A percentile compares a stretch with the other conserved stretches of the same genome.
Conservation (phyloP, 1,284 basidiomycete species). For the Sphagnurus paluster region DNA sequence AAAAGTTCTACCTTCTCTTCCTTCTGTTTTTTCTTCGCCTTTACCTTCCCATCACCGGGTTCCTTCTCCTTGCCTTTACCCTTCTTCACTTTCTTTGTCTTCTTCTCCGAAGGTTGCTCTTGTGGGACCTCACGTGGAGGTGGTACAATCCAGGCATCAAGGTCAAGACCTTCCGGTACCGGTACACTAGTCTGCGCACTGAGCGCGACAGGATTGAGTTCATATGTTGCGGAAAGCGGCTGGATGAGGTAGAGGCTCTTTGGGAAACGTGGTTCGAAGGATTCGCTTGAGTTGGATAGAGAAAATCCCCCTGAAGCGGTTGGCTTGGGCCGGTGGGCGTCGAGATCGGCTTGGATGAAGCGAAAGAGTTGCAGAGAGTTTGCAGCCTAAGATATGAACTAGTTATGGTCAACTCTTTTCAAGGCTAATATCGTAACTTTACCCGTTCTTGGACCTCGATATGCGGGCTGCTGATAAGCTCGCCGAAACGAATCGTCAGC, state of each 20-base stretch:
- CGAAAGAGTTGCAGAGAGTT: slow-evolving; percentile 80
- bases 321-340: slow-evolving; percentile 49
- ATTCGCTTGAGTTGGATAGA: slow-evolving; percentile 34
- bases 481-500: slow-evolving; percentile 55
- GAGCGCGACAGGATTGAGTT: slow-evolving; percentile 83
- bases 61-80: slow-evolving; percentile 40
- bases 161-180: slow-evolving; percentile 81
- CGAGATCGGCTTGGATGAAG: slow-evolving; percentile 82
- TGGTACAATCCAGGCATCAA: slow-evolving; percentile 83
- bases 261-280: slow-evolving; percentile 62
- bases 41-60: slow-evolving; percentile 31
- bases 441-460: slow-evolving; percentile 93
- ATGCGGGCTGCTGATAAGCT: slow-evolving; percentile 59
- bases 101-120: slow-evolving; percentile 39
- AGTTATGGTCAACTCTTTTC: slow-evolving; percentile 1
- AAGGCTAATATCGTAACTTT: slow-evolving; percentile 28
- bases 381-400: slow-evolving; percentile 55
- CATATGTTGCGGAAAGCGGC: slow-evolving; percentile 79
- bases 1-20: slow-evolving; percentile 22
- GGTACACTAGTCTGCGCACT: slow-evolving; percentile 82
- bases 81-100: slow-evolving; percentile 54
- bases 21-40: slow-evolving; percentile 28
- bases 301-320: slow-evolving; percentile 35
- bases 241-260: slow-evolving; percentile 88
- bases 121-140: slow-evolving; percentile 46